phyloP scores from a whole-genome alignment of 306 rosid species.

The Phaseolus lunatus region DNA sequence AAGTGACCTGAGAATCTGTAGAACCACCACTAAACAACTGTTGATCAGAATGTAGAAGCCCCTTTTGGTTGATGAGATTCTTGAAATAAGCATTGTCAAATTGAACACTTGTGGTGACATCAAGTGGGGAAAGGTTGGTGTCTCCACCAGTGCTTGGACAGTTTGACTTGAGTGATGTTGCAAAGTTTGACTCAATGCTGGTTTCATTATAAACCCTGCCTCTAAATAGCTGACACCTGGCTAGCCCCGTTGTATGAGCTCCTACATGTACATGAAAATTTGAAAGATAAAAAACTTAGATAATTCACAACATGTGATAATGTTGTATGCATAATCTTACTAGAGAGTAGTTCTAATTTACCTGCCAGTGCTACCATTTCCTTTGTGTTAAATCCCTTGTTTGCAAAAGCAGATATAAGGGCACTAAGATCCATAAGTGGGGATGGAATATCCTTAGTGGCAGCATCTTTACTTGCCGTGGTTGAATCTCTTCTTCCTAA shows the following conservation, averaged over 20 bases:
- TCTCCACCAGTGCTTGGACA: conserved; percentile 57
- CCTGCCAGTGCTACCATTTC: conserved; percentile 74
- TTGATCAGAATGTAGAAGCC: conserved; percentile 48
- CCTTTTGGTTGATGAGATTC: conserved; percentile 39
- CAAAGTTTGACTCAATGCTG: conserved; percentile 52
- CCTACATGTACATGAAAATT: conserved; percentile 42
- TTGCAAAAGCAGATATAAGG: conserved; percentile 54
- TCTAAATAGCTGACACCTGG: conserved; percentile 61
- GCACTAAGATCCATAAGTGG: conserved; percentile 55
- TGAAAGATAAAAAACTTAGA: background rate
- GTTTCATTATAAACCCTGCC: conserved; percentile 60
- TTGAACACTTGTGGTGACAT: conserved; percentile 45
- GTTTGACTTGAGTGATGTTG: conserved; percentile 56
- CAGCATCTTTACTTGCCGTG: conserved; percentile 61
- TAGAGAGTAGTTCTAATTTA: conserved; percentile 1
- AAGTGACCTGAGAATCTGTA: conserved; percentile 40
- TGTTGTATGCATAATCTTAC: background rate
- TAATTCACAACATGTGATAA: background rate
- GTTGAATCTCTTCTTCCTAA: conserved; percentile 76
- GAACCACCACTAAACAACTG: conserved; percentile 45
- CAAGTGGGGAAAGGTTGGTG: conserved; percentile 62
- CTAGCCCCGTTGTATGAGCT: conserved; percentile 68
- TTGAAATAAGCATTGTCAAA: conserved; percentile 60
- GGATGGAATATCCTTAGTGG: conserved; percentile 63
- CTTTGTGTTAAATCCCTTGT: conserved; percentile 58